phyloP scores from a whole-genome alignment of 257 asterid genomes.

The Ligustrum vulgare region DNA sequence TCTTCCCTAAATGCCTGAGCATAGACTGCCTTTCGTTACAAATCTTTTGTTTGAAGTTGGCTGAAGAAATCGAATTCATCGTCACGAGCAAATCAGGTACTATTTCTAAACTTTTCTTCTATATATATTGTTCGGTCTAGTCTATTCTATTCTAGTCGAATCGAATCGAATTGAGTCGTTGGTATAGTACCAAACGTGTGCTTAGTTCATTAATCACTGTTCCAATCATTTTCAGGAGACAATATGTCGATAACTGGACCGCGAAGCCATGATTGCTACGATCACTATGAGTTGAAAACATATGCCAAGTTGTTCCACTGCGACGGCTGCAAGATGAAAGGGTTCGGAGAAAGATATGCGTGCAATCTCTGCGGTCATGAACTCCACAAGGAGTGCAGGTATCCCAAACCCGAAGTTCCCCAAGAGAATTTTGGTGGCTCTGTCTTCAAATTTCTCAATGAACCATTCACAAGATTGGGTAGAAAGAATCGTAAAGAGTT shows the following conservation, averaged over 20 bases:
- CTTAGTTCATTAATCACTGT: too few relatives aligned
- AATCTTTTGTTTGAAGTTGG: not conserved
- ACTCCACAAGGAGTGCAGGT: constrained; percentile 28
- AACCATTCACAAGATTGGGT: not conserved
- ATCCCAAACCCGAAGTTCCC: not conserved
- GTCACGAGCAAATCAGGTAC: not conserved
- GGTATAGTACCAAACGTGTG: too few relatives aligned
- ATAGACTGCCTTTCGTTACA: not conserved
- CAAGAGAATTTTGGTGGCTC: constrained; percentile 22
- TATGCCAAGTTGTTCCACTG: constrained; percentile 22
- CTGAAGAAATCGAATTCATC: not conserved
- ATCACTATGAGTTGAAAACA: constrained; percentile 18
- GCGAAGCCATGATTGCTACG: constrained; percentile 13
- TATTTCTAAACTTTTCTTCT: too few relatives aligned
- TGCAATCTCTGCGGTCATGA: constrained; percentile 26
- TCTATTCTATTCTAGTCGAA: too few relatives aligned
- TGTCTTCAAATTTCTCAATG: not conserved
- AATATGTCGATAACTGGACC: not conserved
- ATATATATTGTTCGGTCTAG: not conserved
- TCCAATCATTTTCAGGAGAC: not conserved
- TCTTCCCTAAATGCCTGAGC: too few relatives aligned
- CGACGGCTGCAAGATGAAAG: constrained; percentile 40
- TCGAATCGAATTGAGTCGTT: not conserved
- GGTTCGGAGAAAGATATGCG: constrained; percentile 24
- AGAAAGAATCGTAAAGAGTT: not conserved